Evolutionary conservation across 1,139 yeast species (phyloP).

Genomic region (Kazachstania sp.): DNA sequence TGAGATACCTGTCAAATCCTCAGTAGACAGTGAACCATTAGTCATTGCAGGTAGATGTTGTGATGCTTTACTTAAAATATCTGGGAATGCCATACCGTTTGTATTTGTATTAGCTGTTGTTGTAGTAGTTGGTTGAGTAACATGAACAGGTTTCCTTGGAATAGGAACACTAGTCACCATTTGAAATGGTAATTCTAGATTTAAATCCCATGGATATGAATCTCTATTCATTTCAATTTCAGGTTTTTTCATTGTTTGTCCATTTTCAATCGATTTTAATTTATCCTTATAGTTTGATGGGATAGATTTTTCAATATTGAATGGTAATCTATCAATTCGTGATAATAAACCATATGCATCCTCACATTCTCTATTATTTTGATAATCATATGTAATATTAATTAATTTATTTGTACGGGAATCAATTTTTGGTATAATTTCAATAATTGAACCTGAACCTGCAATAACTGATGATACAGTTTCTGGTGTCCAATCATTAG

Average conservation of each 20-base stretch:
- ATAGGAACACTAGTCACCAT: constrained; percentile 30
- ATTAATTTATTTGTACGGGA: constrained; percentile 26
- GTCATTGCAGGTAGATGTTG: constrained; percentile 43
- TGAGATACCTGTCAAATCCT: constrained; percentile 34
- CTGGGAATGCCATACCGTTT: constrained; percentile 33
- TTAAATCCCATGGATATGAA: constrained; percentile 26
- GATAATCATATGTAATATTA: constrained; percentile 20
- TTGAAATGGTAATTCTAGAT: constrained; percentile 29
- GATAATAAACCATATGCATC: constrained; percentile 20
- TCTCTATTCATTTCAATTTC: constrained; percentile 26
- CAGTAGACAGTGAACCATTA: constrained; percentile 37
- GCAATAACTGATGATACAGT: constrained; percentile 26
- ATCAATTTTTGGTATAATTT: constrained; percentile 20
- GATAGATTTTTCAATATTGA: constrained; percentile 21
- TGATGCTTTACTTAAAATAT: constrained; percentile 42
- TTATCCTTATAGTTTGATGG: constrained; percentile 20
- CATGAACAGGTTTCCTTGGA: constrained; percentile 23
- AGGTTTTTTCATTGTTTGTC: background rate
- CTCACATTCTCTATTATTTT: constrained; percentile 22
- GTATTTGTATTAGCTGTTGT: too few species aligned
- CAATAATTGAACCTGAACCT: constrained; percentile 29
- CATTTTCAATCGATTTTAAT: constrained; percentile 5
- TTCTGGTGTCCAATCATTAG: constrained; percentile 26
- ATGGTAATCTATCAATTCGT: constrained; percentile 23
- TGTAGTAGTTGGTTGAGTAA: constrained; percentile 8